Percentiles rank a stretch among this genome's conserved stretches.
phyloP scores from a whole-genome alignment of 2,329 filamentous ascomycete genomes.

The Simplicillium sp. region DNA sequence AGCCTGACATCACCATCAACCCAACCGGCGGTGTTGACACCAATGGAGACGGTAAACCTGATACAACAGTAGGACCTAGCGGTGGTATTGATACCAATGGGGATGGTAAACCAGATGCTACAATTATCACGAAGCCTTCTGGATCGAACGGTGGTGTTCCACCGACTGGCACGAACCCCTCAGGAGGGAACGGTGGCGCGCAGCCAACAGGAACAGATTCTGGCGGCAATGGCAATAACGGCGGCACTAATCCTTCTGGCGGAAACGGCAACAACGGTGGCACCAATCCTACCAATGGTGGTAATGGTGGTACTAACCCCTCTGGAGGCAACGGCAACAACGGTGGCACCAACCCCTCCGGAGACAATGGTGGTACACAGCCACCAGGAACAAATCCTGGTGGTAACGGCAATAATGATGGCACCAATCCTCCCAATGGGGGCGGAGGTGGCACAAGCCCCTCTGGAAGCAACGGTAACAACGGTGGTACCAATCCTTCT shows the following conservation, averaged over 20 bases:
- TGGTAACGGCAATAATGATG: neutral
- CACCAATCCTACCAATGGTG: neutral
- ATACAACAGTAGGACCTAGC: neutral
- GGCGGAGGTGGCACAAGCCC: neutral
- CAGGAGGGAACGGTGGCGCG: neutral
- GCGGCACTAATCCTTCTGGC: slow-evolving; percentile 1
- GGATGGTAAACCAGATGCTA: slow-evolving; percentile 1
- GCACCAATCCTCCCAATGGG: neutral
- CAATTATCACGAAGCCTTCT: too few relatives aligned
- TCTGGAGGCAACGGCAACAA: too few relatives aligned
- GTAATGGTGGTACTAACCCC: too few relatives aligned
- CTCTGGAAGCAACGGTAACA: neutral
- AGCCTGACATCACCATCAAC: neutral
- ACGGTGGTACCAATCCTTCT: too few relatives aligned
- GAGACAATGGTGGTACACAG: neutral
- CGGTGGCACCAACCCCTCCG: too few relatives aligned
- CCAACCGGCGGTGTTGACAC: too few relatives aligned
- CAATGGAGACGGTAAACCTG: slow-evolving; percentile 3
- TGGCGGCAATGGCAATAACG: neutral
- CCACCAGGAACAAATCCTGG: neutral
- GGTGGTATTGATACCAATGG: neutral
- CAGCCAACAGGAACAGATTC: neutral
- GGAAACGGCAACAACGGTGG: neutral
- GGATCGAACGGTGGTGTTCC: too few relatives aligned
- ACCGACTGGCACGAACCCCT: too few relatives aligned